phyloP scores from a whole-genome alignment of 2,329 filamentous ascomycete species.

The Cyphellophora europaea region DNA sequence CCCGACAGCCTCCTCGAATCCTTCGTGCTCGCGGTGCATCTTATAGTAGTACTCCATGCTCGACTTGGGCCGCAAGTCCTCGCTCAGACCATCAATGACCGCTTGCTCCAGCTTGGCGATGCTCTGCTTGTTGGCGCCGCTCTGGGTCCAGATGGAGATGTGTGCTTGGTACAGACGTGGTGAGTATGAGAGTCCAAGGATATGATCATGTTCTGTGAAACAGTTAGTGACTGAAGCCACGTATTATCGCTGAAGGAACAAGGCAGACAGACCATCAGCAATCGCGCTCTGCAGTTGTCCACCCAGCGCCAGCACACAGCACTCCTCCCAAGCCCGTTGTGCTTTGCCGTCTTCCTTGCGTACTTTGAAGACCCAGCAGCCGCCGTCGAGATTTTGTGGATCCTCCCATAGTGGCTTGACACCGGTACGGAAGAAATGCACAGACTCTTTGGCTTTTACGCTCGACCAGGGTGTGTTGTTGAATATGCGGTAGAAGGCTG shows the following conservation, averaged over 20 bases:
- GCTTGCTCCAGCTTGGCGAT: slow-evolving; percentile 64
- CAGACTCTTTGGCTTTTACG: slow-evolving; percentile 66
- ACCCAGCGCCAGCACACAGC: slow-evolving; percentile 18
- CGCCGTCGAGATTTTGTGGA: slow-evolving; percentile 72
- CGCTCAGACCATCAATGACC: slow-evolving; percentile 63
- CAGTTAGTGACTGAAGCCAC: too few species aligned
- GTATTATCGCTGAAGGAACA: too few species aligned
- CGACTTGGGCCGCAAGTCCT: slow-evolving; percentile 61
- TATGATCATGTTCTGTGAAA: slow-evolving; percentile 61
- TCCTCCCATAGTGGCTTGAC: slow-evolving; percentile 78
- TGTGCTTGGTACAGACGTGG: slow-evolving; percentile 84
- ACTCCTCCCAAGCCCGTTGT: slow-evolving; percentile 18
- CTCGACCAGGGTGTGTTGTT: slow-evolving; percentile 71
- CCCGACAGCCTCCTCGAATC: slow-evolving; percentile 43
- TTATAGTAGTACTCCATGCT: slow-evolving; percentile 60
- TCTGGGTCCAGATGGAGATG: slow-evolving; percentile 88
- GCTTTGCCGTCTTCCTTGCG: slow-evolving; percentile 51
- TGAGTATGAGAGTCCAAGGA: slow-evolving; percentile 80
- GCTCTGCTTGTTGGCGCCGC: slow-evolving; percentile 69
- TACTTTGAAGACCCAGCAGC: slow-evolving; percentile 87
- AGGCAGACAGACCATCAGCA: slow-evolving; percentile 61
- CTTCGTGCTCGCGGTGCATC: slow-evolving; percentile 78
- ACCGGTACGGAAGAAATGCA: slow-evolving; percentile 71
- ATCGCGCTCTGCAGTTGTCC: slow-evolving; percentile 49
- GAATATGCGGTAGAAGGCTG: slow-evolving; percentile 65